Base-by-base conservation (phyloP, 495 filamentous ascomycete species). In the Massariosphaeria phaeospora region DNA sequence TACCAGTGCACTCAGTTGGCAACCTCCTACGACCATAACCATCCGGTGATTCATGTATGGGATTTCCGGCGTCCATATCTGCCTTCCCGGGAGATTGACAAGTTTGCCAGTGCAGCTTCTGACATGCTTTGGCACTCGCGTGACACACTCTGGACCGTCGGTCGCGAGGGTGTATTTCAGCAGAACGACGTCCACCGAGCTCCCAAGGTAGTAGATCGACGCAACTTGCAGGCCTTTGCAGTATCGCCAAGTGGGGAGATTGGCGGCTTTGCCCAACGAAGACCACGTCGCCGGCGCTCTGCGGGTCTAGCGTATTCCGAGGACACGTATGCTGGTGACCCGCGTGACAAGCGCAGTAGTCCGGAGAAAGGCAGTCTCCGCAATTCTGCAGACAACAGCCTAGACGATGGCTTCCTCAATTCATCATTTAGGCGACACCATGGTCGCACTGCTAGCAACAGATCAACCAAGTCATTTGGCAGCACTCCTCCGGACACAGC, bases 121-220 rank as follows among this genome's bases (percentile, higher is more conserved):
- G 86, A 89, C 49, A 70, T 97, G 45, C 77, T 95, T 24, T 98
- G 94, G 94, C 88, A 84, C 65, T 86, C 89, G 35, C 84, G 90
- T 63, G 87, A 96, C 63, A 75, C 95, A 2, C 71, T 98, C 24
- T 98, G 93, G 91, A 91, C 87, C 15, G 90, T 88, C 34, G 89
- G 89, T 5, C 83, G 83, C 30, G 85, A 89, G 33, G 88, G 88
- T 18, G 75, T 80, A 4, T 95, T 98, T 63, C 82, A 83, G 17
- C 93, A 98, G 68, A 89, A 86, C 41, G 91, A 98, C 68, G 76
- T 96, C 30, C 81, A 86, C 20, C 93, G 85, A 72, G 81, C 86
- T 7, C 80, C 84, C 17, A 84, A 88, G 63, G 80, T 87, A n/a
- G 78, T 90, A 43, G 86, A 89, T 62, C 77, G 79, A n/a, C 78